These are phyloP conservation scores for Chaetomium cochliodes DNA, from an alignment of 495 filamentous ascomycete species.

Conservation along the genomic window DNA sequence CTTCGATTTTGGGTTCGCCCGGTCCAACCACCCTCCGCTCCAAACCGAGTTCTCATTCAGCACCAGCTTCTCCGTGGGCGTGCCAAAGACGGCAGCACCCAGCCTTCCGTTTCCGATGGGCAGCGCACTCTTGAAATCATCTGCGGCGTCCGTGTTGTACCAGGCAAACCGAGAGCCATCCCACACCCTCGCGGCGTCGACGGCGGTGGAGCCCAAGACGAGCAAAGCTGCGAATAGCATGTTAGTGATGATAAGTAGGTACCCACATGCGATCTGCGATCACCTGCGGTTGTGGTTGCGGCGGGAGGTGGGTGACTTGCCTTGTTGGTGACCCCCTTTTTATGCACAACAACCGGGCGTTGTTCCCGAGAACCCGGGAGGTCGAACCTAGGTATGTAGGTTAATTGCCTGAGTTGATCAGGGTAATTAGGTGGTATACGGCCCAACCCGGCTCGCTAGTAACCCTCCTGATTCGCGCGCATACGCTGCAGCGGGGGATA, in stretches of 20 bases:
- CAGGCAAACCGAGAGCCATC: slow-evolving; percentile 1
- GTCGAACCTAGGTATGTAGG: background rate
- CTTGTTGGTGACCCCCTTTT: slow-evolving; percentile 2
- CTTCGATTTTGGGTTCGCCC: slow-evolving; percentile 2
- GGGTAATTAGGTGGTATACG: background rate
- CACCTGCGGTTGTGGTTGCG: background rate
- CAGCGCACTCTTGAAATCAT: background rate
- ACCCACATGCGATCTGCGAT: background rate
- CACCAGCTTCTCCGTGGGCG: background rate
- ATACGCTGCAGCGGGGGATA: background rate
- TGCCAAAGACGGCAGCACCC: background rate
- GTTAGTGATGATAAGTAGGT: background rate
- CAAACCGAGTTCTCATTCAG: slow-evolving; percentile 8
- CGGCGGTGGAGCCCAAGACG: background rate
- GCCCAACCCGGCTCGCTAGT: background rate
- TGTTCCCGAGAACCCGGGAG: background rate
- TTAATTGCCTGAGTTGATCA: background rate
- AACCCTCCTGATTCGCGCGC: background rate
- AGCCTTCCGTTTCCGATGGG: slow-evolving; percentile 8
- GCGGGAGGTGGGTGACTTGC: background rate
- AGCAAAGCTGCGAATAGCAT: background rate
- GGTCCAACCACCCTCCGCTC: background rate
- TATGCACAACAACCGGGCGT: background rate
- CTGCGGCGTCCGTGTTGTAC: background rate
- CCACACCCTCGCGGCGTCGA: background rate